phyloP scores from a whole-genome alignment of 495 filamentous ascomycete genomes.

The Neurospora tetraspora region DNA sequence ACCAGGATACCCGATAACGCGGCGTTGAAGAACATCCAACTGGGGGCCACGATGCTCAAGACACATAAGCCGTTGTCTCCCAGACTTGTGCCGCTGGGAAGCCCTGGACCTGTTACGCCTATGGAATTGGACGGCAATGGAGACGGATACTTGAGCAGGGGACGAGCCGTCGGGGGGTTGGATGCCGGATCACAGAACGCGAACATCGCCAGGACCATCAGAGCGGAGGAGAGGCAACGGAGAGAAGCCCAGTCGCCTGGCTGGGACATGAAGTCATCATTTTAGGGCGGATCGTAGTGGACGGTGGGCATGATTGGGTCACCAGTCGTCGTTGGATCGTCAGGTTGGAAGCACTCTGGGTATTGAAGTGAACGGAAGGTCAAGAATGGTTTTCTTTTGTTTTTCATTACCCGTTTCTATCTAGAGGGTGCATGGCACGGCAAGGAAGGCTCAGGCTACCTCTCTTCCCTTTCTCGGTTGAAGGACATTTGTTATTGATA shows the following conservation, averaged over 20 bases:
- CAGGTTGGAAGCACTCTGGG: background rate
- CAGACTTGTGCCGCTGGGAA: conserved; percentile 55
- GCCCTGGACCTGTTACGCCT: conserved; percentile 70
- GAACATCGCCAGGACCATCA: background rate
- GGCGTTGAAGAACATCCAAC: conserved; percentile 1
- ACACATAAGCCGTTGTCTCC: conserved; percentile 49
- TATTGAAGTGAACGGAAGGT: background rate
- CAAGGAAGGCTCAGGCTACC: background rate
- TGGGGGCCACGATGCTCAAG: conserved; percentile 10
- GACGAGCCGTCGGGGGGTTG: conserved; percentile 5
- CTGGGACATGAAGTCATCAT: background rate
- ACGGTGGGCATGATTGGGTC: background rate
- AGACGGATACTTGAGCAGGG: conserved; percentile 42
- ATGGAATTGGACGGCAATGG: conserved; percentile 51
- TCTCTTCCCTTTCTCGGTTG: background rate
- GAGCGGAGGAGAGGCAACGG: background rate
- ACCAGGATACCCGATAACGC: background rate
- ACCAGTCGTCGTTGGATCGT: background rate
- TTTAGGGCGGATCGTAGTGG: background rate
- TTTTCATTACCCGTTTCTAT: background rate
- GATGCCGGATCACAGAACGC: background rate
- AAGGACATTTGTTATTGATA: background rate
- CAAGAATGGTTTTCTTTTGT: background rate
- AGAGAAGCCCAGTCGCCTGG: background rate
- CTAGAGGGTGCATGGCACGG: background rate